phyloP scores from a whole-genome alignment of 129 eudicot species.

The Gnaphalium uliginosum region DNA sequence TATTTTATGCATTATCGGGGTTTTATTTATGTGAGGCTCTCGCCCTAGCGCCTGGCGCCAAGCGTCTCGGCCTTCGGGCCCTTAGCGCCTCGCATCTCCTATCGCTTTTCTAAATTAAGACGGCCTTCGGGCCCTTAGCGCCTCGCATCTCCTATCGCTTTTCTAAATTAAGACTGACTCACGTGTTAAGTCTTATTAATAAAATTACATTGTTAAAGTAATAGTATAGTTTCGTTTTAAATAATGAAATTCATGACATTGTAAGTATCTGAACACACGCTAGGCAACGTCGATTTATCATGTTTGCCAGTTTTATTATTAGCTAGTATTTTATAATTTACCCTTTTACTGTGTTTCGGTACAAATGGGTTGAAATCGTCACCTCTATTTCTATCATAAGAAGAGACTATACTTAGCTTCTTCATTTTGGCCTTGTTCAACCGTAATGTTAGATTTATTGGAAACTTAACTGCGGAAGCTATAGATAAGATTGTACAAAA shows the following conservation, averaged over 20 bases:
- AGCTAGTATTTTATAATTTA: not conserved
- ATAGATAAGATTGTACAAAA: slow-evolving; percentile 76
- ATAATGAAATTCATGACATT: not conserved
- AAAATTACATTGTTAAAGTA: too few relatives aligned
- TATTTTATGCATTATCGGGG: too few relatives aligned
- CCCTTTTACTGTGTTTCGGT: not conserved
- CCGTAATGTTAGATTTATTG: slow-evolving; percentile 81
- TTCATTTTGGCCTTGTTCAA: slow-evolving; percentile 35
- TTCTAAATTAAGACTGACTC: too few relatives aligned
- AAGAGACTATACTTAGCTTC: not conserved
- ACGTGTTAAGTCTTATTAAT: too few relatives aligned
- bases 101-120: too few relatives aligned
- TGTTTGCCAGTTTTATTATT: too few relatives aligned
- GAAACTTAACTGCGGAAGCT: slow-evolving; percentile 75
- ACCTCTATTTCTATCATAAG: not conserved
- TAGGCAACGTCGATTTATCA: not conserved
- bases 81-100: too few relatives aligned
- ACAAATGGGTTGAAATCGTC: not conserved
- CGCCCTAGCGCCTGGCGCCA: too few relatives aligned
- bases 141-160: too few relatives aligned
- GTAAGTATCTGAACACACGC: not conserved
- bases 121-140: too few relatives aligned
- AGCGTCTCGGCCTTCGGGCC: too few relatives aligned
- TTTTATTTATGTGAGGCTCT: too few relatives aligned
- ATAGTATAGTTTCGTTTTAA: not conserved